A percentile compares a stretch with the other conserved stretches of the same genome.
Evolutionary conservation across 2,329 filamentous ascomycete species (phyloP).

Genomic region (Diaporthe australafricana): DNA sequence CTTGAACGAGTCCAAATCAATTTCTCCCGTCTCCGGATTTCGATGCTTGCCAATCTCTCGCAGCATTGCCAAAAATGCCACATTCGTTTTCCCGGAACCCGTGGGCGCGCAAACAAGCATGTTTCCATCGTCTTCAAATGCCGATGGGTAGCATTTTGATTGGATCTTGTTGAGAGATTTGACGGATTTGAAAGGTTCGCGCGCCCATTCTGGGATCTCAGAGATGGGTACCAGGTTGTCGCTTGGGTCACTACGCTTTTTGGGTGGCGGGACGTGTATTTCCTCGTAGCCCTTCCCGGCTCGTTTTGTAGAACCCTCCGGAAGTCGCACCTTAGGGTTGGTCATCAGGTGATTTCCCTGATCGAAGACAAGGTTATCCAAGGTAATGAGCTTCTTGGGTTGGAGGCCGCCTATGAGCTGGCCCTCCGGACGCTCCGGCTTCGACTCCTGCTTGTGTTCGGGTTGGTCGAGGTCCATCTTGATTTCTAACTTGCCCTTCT

Average conservation of each 20-base stretch:
- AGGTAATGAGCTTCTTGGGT: conserved; percentile 87
- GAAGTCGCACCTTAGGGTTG: conserved; percentile 94
- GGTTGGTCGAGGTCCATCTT: conserved; percentile 94
- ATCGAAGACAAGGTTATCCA: conserved; percentile 96
- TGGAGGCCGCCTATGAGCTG: conserved; percentile 84
- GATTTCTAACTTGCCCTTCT: conserved; percentile 81
- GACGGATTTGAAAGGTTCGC: conserved; percentile 84
- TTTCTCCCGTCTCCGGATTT: conserved; percentile 88
- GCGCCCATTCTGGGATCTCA: conserved; percentile 93
- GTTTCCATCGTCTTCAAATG: conserved; percentile 94
- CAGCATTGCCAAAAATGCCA: conserved; percentile 96
- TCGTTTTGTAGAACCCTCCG: conserved; percentile 93
- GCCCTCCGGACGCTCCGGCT: conserved; percentile 71
- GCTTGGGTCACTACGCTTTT: conserved; percentile 83
- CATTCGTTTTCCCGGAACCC: conserved; percentile 97
- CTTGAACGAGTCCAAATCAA: conserved; percentile 96
- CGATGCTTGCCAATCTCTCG: conserved; percentile 97
- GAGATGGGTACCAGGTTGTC: conserved; percentile 86
- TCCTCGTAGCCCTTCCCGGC: conserved; percentile 99
- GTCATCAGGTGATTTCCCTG: conserved; percentile 99
- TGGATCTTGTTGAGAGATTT: conserved; percentile 95
- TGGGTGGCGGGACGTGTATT: conserved; percentile 94
- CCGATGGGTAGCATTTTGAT: conserved; percentile 90
- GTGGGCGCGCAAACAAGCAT: conserved; percentile 98
- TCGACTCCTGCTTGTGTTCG: conserved; percentile 60